Evolutionary conservation across 192 early-diverging fungal species (phyloP).

Genomic region (Umbelopsis isabellina): DNA sequence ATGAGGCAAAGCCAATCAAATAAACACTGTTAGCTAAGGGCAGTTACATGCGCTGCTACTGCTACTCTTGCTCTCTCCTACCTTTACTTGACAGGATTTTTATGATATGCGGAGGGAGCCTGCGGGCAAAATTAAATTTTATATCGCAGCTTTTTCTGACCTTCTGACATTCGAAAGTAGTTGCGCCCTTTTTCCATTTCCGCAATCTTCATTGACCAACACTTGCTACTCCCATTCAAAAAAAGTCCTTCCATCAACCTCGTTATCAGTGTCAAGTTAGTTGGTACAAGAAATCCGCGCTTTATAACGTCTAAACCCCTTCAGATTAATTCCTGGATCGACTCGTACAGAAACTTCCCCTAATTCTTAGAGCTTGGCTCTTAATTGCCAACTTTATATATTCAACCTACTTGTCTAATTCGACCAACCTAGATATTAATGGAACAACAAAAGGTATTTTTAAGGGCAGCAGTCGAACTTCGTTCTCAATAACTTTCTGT

Average conservation of each 20-base stretch:
- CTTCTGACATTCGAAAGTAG: conserved; percentile 17
- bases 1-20: too few species aligned
- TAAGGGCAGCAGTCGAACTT: background rate
- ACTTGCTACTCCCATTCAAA: background rate
- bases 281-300: too few species aligned
- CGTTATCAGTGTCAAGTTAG: too few species aligned
- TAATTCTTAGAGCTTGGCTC: conserved; percentile 12
- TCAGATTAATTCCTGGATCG: too few species aligned
- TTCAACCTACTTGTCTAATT: background rate
- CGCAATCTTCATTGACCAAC: background rate
- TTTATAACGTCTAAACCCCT: too few species aligned
- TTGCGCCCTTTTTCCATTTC: conserved; percentile 1
- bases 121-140: background rate
- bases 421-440: background rate
- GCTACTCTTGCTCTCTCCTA: too few species aligned
- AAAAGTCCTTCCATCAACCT: background rate
- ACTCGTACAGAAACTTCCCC: background rate
- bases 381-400: conserved; percentile 13
- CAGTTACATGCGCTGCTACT: too few species aligned
- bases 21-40: too few species aligned
- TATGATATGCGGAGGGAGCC: too few species aligned
- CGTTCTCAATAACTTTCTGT: background rate
- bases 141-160: background rate
- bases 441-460: conserved; percentile 17
- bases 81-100: too few species aligned